phyloP scores from a whole-genome alignment of 75 land plant species.

The Larix kaempferi region DNA sequence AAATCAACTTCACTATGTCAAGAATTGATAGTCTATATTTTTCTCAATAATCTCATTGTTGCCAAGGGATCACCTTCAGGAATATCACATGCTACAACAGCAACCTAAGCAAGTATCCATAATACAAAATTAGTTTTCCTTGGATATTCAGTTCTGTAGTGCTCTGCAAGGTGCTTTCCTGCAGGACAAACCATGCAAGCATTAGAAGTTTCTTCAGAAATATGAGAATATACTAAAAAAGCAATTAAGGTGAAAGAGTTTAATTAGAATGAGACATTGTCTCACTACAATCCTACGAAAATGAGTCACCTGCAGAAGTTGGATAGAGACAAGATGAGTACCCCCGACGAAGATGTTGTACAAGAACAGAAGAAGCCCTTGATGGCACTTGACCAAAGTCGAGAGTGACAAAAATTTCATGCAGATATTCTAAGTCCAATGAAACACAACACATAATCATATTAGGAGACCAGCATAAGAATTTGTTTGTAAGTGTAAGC shows the following conservation, averaged over 20 bases:
- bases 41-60: background rate
- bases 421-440: too few relatives aligned
- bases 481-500: too few relatives aligned
- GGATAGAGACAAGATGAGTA: too few relatives aligned
- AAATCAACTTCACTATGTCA: background rate
- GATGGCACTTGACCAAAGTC: too few relatives aligned
- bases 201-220: background rate
- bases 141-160: conserved; percentile 68
- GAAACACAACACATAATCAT: too few relatives aligned
- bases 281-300: background rate
- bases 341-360: too few relatives aligned
- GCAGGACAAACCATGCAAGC: background rate
- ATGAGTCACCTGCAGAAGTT: too few relatives aligned
- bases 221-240: background rate
- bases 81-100: conserved; percentile 78
- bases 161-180: conserved; percentile 89
- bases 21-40: background rate
- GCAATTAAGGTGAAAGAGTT: background rate
- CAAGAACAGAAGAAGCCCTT: too few relatives aligned
- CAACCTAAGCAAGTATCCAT: conserved; percentile 78
- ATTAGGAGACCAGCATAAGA: too few relatives aligned
- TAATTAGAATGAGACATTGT: background rate
- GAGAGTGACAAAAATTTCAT: too few relatives aligned
- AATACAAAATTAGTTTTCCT: conserved; percentile 42
- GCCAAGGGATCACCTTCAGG: conserved; percentile 59